Base-by-base conservation (phyloP, 257 asterid species). In the Primulina eburnea region DNA sequence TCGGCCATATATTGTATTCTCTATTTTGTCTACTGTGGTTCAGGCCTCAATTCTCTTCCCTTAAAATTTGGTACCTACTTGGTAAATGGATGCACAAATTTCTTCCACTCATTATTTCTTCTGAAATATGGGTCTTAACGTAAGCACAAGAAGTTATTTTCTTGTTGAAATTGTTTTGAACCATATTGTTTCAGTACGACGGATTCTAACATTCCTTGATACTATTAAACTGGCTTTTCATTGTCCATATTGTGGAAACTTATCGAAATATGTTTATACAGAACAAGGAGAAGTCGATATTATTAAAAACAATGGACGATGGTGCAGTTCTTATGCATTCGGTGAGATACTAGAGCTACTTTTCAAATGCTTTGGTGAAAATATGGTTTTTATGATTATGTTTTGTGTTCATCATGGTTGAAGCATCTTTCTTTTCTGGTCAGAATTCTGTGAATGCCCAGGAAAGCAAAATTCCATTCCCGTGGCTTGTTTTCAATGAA, bases 401-500 rank as follows among this genome's bases (percentile, higher is more conserved):
- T 60, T 73, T 50, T 66, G 43, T 37, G 33, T 71, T 76, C 35
- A 61, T 56, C 82, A 47, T 60, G 29, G 59, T 59, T 80, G 47
- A 83, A 65, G 53, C 47, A 57, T 50, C 18, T 4, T 8, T 0
- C 0, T 77, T 47, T 76, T 63, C 34, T 71, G 28, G 63, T 58
- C 85, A 92, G 98, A 88, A 76, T 78, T 92, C 96, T 70, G 96
- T 88, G 82, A 92, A 89, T 60, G 79, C 87, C 72, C 92, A 82
- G 81, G 95, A 88, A 73, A 77, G 82, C 70, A 82, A 72, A 78
- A 88, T 92, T 72, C 95, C 87, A 53, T 88, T 81, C 77, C 98
- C 98, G 40, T 92, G 98, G 98, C 82, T 92, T 69, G 94, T 89
- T 70, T 92, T 92, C 80, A 92, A 92, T 76, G 98, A 92, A 76